Base-by-base conservation (phyloP, 2,329 filamentous ascomycete species). In the Dactylonectria estremocensis region DNA sequence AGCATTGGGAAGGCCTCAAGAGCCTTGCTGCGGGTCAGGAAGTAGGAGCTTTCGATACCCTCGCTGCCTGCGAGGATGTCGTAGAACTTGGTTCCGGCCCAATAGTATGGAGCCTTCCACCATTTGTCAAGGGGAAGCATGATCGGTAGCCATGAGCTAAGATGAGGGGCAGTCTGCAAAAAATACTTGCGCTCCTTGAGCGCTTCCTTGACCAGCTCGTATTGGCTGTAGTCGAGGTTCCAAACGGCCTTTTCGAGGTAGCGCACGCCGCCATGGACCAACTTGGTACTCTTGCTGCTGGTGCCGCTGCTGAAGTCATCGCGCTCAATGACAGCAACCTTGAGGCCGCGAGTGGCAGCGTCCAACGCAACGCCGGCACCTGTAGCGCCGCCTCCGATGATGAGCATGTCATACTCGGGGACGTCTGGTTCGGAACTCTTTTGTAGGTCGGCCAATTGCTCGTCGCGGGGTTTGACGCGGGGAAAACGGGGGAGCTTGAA, bases 1-100 rank as follows among this genome's bases (percentile, higher is more conserved):
- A 97, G 82, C 94, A 97, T 96, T 8, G 94, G 94, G 78, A 97
- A 97, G 2, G 92, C 92, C 79, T 95, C 93, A 69, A 97, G 85
- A 9, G 94, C 93, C 82, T 95, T 95, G 80, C 92, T 95, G 80
- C 91, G 92, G 24, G 93, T 95, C 77, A 97, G 83, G 79, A 97
- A 97, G 83, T 97, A 97, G 6, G 93, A 95, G 75, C 90, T 94
- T 81, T 97, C 94, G 76, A 97, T 95, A 62, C 94, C 94, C 80
- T 97, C 94, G 46, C 91, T 92, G 14, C 94, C 94, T 74, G 94
- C 94, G 71, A 97, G 86, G 74, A 95, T 89, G 81, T 97, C 94
- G 81, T 97, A 97, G 73, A 90, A 89, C 80, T 97, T 97, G 68
- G 91, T 93, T 57, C 92, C 92, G 45, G 87, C 88, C 91, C 91